Percentiles rank a stretch among this genome's conserved stretches.
phyloP scores from a whole-genome alignment of 495 filamentous ascomycete genomes.

The Penicillium nucicola region DNA sequence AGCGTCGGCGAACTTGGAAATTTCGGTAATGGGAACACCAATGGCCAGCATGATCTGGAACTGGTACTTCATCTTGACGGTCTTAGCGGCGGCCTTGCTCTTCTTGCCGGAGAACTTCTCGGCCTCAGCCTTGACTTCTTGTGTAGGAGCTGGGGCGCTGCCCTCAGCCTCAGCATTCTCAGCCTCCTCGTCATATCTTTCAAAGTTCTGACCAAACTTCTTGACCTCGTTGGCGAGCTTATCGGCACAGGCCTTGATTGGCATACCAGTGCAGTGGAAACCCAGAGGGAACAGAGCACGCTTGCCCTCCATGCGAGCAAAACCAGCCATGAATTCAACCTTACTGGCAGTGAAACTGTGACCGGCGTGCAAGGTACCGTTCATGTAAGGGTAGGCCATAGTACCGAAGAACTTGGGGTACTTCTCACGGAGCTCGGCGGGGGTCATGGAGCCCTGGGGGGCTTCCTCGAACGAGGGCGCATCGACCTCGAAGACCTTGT shows the following conservation, averaged over 20 bases:
- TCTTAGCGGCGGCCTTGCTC: constrained; percentile 88
- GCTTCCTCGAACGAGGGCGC: constrained; percentile 75
- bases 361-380: constrained; percentile 88
- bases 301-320: constrained; percentile 86
- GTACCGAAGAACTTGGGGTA: constrained; percentile 90
- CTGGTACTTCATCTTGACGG: constrained; percentile 84
- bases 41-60: constrained; percentile 87
- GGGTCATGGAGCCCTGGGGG: constrained; percentile 64
- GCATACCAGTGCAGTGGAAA: constrained; percentile 96
- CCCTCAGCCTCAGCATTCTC: constrained; percentile 39
- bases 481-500: constrained; percentile 76
- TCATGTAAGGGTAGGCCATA: constrained; percentile 97
- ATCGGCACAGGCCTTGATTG: constrained; percentile 96
- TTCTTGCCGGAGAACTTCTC: constrained; percentile 94
- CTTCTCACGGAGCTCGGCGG: constrained; percentile 71
- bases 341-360: constrained; percentile 89
- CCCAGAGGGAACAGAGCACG: constrained; percentile 83
- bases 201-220: constrained; percentile 85
- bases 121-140: constrained; percentile 68
- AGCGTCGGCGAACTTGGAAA: constrained; percentile 87
- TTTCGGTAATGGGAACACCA: constrained; percentile 79
- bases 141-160: constrained; percentile 44
- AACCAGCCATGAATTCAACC: constrained; percentile 84
- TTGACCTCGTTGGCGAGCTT: constrained; percentile 86
- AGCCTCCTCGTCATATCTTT: constrained; percentile 62